Conservation (phyloP, 495 filamentous ascomycete genomes). For the Penicillium simplicissimum region DNA sequence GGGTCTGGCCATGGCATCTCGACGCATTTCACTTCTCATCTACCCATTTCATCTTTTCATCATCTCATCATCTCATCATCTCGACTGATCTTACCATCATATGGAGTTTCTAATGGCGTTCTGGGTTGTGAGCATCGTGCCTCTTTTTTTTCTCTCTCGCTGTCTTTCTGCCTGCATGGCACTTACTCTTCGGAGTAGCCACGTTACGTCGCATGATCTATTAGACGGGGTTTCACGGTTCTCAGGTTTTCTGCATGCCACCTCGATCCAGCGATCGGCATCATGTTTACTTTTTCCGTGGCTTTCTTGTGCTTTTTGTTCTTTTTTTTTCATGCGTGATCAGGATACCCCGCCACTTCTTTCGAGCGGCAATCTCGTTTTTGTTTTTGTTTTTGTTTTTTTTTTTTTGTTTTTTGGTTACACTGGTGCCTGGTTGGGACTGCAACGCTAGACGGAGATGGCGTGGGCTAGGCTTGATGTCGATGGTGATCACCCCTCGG, state of each 20-base stretch:
- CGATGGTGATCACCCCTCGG: neutral
- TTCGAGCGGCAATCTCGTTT: constrained; percentile 27
- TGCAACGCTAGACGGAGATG: constrained; percentile 10
- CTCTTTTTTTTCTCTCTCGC: constrained; percentile 1
- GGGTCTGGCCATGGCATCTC: constrained; percentile 21
- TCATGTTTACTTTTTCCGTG: constrained; percentile 1
- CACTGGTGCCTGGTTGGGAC: constrained; percentile 20
- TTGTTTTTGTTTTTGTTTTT: constrained; percentile 14
- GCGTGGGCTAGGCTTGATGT: no score
- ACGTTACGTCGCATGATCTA: neutral
- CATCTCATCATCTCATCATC: constrained; percentile 12
- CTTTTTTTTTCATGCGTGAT: constrained; percentile 24
- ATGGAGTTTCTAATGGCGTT: constrained; percentile 27
- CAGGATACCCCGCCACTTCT: constrained; percentile 44
- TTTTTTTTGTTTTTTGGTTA: no score
- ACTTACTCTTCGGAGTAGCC: neutral
- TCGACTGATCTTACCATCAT: constrained; percentile 22
- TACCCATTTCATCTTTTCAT: neutral
- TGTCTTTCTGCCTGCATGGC: constrained; percentile 12
- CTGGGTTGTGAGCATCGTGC: constrained; percentile 10
- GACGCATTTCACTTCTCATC: constrained; percentile 12
- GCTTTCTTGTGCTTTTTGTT: constrained; percentile 12
- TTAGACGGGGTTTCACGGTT: constrained; percentile 3
- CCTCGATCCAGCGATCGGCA: neutral
- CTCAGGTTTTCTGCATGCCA: constrained; percentile 6